These are phyloP conservation scores for Hyparrhenia diplandra DNA, from an alignment of 176 grass and related monocot genomes.

Conservation along the genomic window DNA sequence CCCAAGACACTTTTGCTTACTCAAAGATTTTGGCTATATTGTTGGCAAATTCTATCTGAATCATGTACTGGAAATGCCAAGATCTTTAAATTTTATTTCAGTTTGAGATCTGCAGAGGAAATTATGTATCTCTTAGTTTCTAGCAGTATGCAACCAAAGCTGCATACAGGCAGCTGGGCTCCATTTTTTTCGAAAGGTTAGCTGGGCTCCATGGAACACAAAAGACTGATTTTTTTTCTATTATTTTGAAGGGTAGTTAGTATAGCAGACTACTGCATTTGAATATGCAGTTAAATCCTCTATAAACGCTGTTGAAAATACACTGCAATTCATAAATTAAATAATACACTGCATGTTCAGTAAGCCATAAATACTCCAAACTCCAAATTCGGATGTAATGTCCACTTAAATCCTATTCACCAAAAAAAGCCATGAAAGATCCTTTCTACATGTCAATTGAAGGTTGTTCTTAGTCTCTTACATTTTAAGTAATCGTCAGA, in stretches of 20 bases:
- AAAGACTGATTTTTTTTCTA: neutral
- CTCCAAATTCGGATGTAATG: neutral
- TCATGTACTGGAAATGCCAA: neutral
- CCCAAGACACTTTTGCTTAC: neutral
- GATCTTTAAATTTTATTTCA: neutral
- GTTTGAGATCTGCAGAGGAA: neutral
- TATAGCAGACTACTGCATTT: neutral
- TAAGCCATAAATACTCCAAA: neutral
- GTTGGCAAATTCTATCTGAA: neutral
- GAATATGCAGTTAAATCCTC: neutral
- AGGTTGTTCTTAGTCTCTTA: neutral
- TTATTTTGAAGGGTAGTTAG: neutral
- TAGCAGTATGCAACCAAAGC: neutral
- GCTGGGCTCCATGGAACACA: neutral
- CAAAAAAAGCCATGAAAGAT: neutral
- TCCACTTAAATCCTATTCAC: constrained; percentile 11
- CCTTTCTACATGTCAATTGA: neutral
- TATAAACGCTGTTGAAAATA: neutral
- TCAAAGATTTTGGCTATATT: neutral
- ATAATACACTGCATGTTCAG: neutral
- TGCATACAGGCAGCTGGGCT: neutral
- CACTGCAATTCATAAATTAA: neutral
- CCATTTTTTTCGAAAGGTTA: neutral
- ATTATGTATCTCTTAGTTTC: neutral
- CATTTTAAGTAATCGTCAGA: neutral